Conservation (phyloP, 306 rosid genomes). For the Cicer chorassanicum region DNA sequence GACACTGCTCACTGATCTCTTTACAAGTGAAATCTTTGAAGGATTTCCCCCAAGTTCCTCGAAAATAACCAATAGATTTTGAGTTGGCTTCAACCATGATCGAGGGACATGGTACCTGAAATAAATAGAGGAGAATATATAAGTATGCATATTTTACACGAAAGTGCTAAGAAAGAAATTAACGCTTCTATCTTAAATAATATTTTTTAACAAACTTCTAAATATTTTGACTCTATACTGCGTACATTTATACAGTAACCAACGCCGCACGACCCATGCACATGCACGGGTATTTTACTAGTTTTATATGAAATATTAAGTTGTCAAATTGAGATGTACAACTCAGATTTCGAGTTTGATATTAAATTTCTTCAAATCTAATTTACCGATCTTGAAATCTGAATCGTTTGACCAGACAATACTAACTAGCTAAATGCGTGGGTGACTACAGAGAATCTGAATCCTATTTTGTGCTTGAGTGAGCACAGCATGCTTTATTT, state of each 20-base stretch:
- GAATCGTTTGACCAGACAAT: neutral
- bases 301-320: neutral
- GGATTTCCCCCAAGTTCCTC: slow-evolving; percentile 82
- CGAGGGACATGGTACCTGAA: slow-evolving; percentile 87
- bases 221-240: too few relatives aligned
- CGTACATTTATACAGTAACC: too few relatives aligned
- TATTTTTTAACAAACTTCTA: too few relatives aligned
- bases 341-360: neutral
- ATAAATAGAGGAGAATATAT: too few relatives aligned
- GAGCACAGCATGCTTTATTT: neutral
- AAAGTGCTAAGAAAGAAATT: too few relatives aligned
- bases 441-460: neutral
- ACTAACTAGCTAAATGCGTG: neutral
- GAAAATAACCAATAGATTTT: slow-evolving; percentile 68
- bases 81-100: slow-evolving; percentile 76
- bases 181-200: too few relatives aligned
- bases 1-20: slow-evolving; percentile 64
- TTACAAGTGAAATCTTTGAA: slow-evolving; percentile 60
- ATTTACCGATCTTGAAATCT: neutral
- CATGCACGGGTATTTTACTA: too few relatives aligned
- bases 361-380: neutral
- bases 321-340: neutral
- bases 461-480: neutral
- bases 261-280: too few relatives aligned
- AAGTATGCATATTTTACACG: too few relatives aligned